These are phyloP conservation scores for Cladosporium sp. DNA, from an alignment of 2,329 filamentous ascomycete species.

Conservation along the genomic window DNA sequence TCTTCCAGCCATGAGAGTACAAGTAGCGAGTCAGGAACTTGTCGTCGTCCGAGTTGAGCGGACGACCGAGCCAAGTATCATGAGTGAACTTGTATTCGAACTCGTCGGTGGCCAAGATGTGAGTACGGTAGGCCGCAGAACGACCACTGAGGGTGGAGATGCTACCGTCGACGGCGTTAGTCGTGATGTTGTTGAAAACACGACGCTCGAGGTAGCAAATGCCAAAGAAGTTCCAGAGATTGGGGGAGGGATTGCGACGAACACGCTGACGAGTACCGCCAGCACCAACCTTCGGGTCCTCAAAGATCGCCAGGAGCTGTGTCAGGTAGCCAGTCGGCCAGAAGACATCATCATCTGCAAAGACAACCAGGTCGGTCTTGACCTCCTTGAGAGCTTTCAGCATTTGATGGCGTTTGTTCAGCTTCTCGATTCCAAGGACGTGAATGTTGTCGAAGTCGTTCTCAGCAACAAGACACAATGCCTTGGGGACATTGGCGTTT, in stretches of 20 bases:
- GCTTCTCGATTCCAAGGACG: conserved; percentile 30
- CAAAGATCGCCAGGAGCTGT: conserved; percentile 36
- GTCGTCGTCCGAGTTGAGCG: conserved; percentile 56
- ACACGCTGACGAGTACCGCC: conserved; percentile 57
- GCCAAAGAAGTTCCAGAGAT: conserved; percentile 52
- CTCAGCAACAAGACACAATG: conserved; percentile 15
- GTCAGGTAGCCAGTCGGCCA: conserved; percentile 29
- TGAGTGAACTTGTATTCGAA: conserved; percentile 46
- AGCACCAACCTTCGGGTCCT: conserved; percentile 46
- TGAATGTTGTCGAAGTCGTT: conserved; percentile 17
- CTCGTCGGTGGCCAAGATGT: conserved; percentile 42
- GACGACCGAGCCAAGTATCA: conserved; percentile 50
- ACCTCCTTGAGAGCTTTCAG: conserved; percentile 28
- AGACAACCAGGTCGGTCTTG: conserved; percentile 27
- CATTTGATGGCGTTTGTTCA: conserved; percentile 34
- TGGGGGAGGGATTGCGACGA: conserved; percentile 32
- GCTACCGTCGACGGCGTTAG: conserved; percentile 55
- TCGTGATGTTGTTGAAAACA: conserved; percentile 57
- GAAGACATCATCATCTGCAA: conserved; percentile 36
- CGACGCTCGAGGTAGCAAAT: conserved; percentile 58
- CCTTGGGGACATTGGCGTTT: conserved; percentile 20
- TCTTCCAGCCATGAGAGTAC: conserved; percentile 47
- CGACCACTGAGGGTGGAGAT: conserved; percentile 57
- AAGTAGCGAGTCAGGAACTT: conserved; percentile 57
- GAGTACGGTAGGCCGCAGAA: conserved; percentile 49